Percentiles rank a stretch among this genome's conserved stretches.
These are phyloP conservation scores for Tetrastigma voinierianum DNA, from an alignment of 164 flowering plant species.

Conservation along the genomic window DNA sequence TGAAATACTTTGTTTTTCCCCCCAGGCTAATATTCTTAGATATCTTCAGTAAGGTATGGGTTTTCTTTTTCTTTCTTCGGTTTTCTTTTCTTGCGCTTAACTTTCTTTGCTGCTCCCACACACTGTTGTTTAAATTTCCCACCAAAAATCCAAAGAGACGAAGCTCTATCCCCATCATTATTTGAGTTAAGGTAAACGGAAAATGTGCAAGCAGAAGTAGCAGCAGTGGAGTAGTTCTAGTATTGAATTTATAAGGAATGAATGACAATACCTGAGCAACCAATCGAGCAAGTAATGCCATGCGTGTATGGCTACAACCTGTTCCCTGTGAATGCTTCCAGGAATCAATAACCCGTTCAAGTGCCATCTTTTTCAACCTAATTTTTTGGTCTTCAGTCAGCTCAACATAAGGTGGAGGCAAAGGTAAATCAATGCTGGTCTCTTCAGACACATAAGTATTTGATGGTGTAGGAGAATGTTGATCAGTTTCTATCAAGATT, in stretches of 20 bases:
- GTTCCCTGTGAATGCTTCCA: slow-evolving; percentile 34
- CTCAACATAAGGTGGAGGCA: slow-evolving; percentile 59
- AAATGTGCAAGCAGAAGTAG: background rate
- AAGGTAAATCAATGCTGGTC: slow-evolving; percentile 53
- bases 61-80: too few relatives aligned
- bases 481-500: slow-evolving; percentile 42
- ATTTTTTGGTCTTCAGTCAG: slow-evolving; percentile 54
- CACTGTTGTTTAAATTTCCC: too few relatives aligned
- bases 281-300: slow-evolving; percentile 83
- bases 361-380: slow-evolving; percentile 41
- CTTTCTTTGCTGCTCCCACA: too few relatives aligned
- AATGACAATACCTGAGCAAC: slow-evolving; percentile 64
- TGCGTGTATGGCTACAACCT: slow-evolving; percentile 48
- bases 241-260: too few relatives aligned
- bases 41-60: too few relatives aligned
- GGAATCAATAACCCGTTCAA: slow-evolving; percentile 61
- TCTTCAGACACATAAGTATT: slow-evolving; percentile 52
- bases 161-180: too few relatives aligned
- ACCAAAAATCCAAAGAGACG: too few relatives aligned
- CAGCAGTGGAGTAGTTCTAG: too few relatives aligned
- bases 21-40: too few relatives aligned
- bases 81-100: too few relatives aligned
- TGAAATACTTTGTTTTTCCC: too few relatives aligned
- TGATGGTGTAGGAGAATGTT: slow-evolving; percentile 43
- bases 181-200: background rate